Conservation (phyloP, 208 protist species). For the Porcisia hertigi region DNA sequence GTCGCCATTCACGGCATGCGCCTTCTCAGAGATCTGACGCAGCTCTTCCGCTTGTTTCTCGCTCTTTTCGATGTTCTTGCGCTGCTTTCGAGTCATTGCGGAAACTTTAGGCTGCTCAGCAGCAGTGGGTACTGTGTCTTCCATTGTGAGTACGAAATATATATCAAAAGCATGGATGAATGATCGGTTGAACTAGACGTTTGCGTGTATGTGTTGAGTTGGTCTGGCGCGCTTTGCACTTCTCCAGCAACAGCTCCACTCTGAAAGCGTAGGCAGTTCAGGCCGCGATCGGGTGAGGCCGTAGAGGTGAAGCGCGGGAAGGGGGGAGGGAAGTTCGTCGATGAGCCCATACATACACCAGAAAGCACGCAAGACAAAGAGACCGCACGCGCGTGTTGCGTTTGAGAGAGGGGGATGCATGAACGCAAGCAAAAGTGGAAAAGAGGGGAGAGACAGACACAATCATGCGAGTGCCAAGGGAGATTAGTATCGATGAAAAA, state of each 20-base stretch:
- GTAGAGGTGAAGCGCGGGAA: background rate
- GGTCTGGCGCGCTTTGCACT: background rate
- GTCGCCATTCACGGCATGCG: conserved; percentile 65
- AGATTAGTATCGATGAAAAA: background rate
- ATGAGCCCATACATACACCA: background rate
- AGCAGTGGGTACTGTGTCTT: conserved; percentile 6
- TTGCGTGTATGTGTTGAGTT: background rate
- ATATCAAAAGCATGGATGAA: background rate
- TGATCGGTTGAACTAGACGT: background rate
- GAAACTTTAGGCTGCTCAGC: background rate
- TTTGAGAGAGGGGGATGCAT: background rate
- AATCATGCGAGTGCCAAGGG: background rate
- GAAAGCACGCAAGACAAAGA: background rate
- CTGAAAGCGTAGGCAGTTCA: too few species aligned
- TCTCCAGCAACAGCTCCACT: background rate
- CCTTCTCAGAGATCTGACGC: conserved; percentile 46
- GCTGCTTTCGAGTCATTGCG: conserved; percentile 65
- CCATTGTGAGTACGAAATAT: background rate
- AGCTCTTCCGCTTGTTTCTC: conserved; percentile 66
- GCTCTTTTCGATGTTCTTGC: conserved; percentile 63
- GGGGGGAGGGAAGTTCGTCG: background rate
- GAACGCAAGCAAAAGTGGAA: background rate
- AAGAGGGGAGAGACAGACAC: background rate
- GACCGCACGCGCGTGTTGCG: background rate
- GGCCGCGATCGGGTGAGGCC: background rate